phyloP scores from a whole-genome alignment of 352 stramenopile species.

The Phytophthora rubi region DNA sequence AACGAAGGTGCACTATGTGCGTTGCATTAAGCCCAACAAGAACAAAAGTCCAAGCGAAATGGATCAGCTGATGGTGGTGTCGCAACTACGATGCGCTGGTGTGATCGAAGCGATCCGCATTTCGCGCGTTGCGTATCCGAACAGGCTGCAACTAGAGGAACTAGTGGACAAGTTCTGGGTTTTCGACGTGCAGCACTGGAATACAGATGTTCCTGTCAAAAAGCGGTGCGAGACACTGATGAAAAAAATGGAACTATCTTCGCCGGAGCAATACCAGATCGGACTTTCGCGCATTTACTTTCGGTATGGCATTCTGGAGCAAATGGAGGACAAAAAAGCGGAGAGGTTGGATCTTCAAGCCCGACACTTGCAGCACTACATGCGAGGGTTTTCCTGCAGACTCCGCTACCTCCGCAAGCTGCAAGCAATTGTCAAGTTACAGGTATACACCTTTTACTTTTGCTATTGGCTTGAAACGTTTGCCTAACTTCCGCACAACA shows the following conservation, averaged over 20 bases:
- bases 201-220: conserved; percentile 48
- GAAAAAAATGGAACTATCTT: conserved; percentile 65
- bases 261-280: conserved; percentile 80
- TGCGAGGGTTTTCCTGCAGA: conserved; percentile 70
- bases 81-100: conserved; percentile 97
- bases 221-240: conserved; percentile 64
- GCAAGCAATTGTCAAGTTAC: conserved; percentile 78
- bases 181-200: conserved; percentile 52
- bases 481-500: conserved; percentile 11
- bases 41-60: conserved; percentile 90
- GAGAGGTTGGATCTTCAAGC: conserved; percentile 64
- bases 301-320: conserved; percentile 76
- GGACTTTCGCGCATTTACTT: conserved; percentile 85
- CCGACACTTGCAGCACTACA: conserved; percentile 71
- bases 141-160: conserved; percentile 92
- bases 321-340: conserved; percentile 77
- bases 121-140: conserved; percentile 96
- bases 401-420: conserved; percentile 70
- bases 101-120: conserved; percentile 99
- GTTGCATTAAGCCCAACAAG: conserved; percentile 99
- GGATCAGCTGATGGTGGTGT: conserved; percentile 92
- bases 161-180: conserved; percentile 84
- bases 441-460: conserved; percentile 39
- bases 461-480: conserved; percentile 4
- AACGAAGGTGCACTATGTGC: conserved; percentile 98